phyloP scores from a whole-genome alignment of 768 basidiomycete species.

The Chlorophyllum brunneum region DNA sequence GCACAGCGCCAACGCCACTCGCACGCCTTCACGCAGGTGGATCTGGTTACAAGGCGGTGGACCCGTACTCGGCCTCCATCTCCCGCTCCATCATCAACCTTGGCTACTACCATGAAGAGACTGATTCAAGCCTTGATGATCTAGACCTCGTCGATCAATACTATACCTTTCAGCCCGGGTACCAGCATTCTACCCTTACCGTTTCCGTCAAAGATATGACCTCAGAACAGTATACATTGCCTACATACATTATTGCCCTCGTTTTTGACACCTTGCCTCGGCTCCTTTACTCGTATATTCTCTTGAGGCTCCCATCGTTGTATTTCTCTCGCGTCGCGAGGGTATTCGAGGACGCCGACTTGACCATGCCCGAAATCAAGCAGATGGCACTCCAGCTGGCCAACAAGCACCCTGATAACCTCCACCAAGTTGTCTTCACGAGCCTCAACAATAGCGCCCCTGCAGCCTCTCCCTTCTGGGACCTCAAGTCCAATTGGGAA shows the following conservation, averaged over 20 bases:
- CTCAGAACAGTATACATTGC: neutral
- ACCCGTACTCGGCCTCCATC: slow-evolving; percentile 5
- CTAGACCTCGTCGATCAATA: neutral
- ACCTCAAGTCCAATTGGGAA: slow-evolving; percentile 26
- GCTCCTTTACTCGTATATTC: slow-evolving; percentile 30
- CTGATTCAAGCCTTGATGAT: slow-evolving; percentile 5
- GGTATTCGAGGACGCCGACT: slow-evolving; percentile 61
- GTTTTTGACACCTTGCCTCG: slow-evolving; percentile 25
- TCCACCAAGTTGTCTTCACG: slow-evolving; percentile 5
- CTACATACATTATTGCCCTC: slow-evolving; percentile 19
- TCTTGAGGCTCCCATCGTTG: slow-evolving; percentile 57
- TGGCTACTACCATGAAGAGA: neutral
- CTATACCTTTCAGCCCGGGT: no score
- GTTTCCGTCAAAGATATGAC: slow-evolving; percentile 7
- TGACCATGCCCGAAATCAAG: slow-evolving; percentile 53
- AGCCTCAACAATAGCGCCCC: neutral
- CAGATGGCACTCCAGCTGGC: slow-evolving; percentile 27
- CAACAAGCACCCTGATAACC: slow-evolving; percentile 5
- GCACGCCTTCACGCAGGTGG: neutral
- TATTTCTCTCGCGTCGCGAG: slow-evolving; percentile 65
- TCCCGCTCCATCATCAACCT: slow-evolving; percentile 4
- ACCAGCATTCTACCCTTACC: slow-evolving; percentile 3
- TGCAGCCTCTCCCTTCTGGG: slow-evolving; percentile 15
- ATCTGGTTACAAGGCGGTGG: slow-evolving; percentile 1
- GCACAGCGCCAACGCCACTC: neutral